Percentiles rank a stretch among this genome's conserved stretches.
Evolutionary conservation across 495 filamentous ascomycete species (phyloP).

Genomic region (Alectoria sarmentosa): DNA sequence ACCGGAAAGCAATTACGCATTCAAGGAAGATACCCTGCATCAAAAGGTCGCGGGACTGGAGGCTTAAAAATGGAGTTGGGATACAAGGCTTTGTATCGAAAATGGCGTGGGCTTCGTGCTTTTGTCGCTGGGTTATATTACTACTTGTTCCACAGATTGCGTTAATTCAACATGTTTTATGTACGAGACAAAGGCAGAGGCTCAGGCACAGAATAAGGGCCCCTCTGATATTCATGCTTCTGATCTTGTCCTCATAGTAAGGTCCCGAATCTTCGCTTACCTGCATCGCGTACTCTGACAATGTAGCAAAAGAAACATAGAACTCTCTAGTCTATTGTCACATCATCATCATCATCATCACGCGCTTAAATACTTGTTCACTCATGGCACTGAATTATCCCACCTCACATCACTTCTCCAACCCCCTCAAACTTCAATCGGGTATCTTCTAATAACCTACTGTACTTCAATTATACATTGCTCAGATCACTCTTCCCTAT

Average conservation of each 20-base stretch:
- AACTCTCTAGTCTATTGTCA: neutral
- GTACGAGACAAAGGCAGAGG: neutral
- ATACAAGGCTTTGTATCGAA: neutral
- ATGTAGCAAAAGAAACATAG: neutral
- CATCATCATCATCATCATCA: too few species aligned
- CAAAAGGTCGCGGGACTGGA: neutral
- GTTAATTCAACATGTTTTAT: neutral
- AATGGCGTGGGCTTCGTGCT: neutral
- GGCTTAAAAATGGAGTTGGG: neutral
- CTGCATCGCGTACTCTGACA: neutral
- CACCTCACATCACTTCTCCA: neutral
- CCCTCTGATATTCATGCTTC: neutral
- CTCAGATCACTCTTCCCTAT: neutral
- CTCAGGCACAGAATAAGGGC: neutral
- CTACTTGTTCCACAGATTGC: neutral
- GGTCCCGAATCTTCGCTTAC: neutral
- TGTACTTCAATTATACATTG: neutral
- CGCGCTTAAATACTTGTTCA: neutral
- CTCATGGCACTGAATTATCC: neutral
- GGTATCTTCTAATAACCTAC: neutral
- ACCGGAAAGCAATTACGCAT: neutral
- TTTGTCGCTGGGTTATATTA: neutral
- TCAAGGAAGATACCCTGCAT: constrained; percentile 14
- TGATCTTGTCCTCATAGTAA: neutral
- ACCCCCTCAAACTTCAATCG: neutral